Evolutionary conservation across 176 grass and related monocot species (phyloP).

Genomic region (Otatea glauca): DNA sequence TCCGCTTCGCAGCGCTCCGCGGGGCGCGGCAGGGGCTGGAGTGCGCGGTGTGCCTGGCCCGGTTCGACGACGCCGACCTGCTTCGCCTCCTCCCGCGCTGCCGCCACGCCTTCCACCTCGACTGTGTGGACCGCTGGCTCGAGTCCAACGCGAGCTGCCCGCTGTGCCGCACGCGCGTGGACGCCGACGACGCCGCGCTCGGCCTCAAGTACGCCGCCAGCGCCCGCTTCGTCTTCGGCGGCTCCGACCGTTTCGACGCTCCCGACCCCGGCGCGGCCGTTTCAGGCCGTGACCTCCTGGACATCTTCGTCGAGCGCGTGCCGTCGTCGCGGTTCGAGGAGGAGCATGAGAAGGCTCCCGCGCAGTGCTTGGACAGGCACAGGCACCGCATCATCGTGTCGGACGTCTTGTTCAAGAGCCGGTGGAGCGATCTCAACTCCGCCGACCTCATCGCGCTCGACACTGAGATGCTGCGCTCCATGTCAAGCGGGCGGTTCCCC

Average conservation of each 20-base stretch:
- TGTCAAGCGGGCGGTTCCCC: constrained; percentile 54
- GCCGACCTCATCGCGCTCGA: constrained; percentile 72
- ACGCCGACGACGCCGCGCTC: constrained; percentile 47
- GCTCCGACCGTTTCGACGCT: constrained; percentile 26
- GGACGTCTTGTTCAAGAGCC: constrained; percentile 73
- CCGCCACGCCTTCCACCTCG: constrained; percentile 84
- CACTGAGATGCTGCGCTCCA: constrained; percentile 62
- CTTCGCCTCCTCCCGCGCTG: constrained; percentile 87
- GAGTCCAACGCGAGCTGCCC: constrained; percentile 76
- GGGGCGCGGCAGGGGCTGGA: constrained; percentile 78
- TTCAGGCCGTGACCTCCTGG: constrained; percentile 48
- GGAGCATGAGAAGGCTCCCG: not conserved
- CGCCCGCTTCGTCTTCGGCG: constrained; percentile 55
- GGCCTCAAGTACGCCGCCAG: constrained; percentile 57
- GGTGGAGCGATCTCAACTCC: constrained; percentile 96
- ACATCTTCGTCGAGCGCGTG: constrained; percentile 70
- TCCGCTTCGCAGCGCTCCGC: constrained; percentile 71
- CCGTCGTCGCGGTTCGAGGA: constrained; percentile 47
- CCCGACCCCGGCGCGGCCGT: not conserved
- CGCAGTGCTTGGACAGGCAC: constrained; percentile 58
- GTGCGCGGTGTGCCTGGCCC: constrained; percentile 85
- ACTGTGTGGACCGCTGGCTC: constrained; percentile 85
- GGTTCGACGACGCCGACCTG: constrained; percentile 71
- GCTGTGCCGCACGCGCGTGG: constrained; percentile 69
- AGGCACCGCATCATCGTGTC: constrained; percentile 82